Evolutionary conservation across 2,329 filamentous ascomycete genomes (phyloP).

Genomic region (Blastomyces emzantsi): DNA sequence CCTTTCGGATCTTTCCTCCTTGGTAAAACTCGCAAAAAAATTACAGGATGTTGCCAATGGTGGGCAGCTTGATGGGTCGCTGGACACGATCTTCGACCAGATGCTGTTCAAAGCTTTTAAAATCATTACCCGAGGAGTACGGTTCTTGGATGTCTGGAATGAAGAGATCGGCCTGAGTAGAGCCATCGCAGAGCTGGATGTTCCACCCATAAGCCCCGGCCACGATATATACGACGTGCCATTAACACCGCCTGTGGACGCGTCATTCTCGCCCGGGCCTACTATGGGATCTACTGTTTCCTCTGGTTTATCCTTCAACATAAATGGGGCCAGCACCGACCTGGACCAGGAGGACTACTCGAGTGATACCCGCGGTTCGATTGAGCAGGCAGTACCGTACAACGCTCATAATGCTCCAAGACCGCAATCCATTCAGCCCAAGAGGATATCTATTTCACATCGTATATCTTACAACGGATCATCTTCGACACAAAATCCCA

Average conservation of each 20-base stretch:
- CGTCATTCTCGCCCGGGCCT: constrained; percentile 20
- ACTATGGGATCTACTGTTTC: not conserved
- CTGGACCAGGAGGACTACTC: not conserved
- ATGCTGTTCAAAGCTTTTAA: constrained; percentile 91
- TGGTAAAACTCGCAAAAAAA: constrained; percentile 82
- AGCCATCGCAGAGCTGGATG: constrained; percentile 33
- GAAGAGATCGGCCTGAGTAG: constrained; percentile 43
- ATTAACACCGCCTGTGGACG: constrained; percentile 33
- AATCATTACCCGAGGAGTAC: constrained; percentile 82
- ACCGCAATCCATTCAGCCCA: constrained; percentile 32
- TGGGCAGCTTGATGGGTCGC: constrained; percentile 30
- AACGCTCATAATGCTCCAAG: constrained; percentile 23
- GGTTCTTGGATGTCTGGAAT: constrained; percentile 79
- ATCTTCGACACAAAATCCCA: constrained; percentile 55
- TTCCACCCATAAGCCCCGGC: constrained; percentile 16
- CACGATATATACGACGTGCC: constrained; percentile 25
- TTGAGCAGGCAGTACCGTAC: constrained; percentile 10
- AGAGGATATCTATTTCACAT: constrained; percentile 53
- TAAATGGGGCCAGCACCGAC: not conserved
- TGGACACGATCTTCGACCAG: constrained; percentile 64
- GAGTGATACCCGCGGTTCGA: constrained; percentile 22
- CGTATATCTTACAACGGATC: constrained; percentile 67
- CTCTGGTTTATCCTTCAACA: constrained; percentile 1
- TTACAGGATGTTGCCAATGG: constrained; percentile 64
- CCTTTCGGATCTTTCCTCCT: constrained; percentile 75